Conservation (phyloP, 2,329 filamentous ascomycete species). For the Venturia effusa region DNA sequence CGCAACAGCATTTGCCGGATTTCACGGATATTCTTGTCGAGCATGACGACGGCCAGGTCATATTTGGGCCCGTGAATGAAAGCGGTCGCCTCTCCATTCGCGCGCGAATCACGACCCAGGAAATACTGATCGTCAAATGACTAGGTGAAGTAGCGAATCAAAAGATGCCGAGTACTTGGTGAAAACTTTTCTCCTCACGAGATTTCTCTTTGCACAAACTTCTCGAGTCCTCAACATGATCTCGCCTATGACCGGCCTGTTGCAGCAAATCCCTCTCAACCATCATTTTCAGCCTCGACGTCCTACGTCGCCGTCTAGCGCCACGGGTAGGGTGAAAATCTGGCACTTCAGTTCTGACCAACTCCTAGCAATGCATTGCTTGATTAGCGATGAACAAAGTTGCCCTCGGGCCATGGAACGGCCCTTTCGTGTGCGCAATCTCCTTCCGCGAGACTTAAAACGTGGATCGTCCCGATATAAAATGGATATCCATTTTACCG, state of each 20-base stretch:
- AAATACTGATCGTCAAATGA: neutral
- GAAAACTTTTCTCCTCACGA: neutral
- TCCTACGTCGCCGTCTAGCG: neutral
- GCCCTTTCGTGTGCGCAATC: neutral
- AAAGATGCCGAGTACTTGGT: neutral
- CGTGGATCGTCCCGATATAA: neutral
- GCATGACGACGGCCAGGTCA: no score
- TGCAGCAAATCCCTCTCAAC: no score
- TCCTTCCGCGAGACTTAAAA: neutral
- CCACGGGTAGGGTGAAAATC: neutral
- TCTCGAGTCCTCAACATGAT: neutral
- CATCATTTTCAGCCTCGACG: neutral
- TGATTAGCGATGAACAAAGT: neutral
- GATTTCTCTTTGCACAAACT: neutral
- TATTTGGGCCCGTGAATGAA: neutral
- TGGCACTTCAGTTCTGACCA: neutral
- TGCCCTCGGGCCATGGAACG: neutral
- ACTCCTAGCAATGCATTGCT: neutral
- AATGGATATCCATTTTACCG: neutral
- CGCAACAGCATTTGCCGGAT: no score
- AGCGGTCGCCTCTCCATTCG: neutral
- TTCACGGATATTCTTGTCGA: neutral
- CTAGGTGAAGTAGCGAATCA: neutral
- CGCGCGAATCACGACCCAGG: neutral
- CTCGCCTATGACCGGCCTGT: neutral